Evolutionary conservation across 306 rosid genomes (phyloP).

Genomic region (Urtica urens): DNA sequence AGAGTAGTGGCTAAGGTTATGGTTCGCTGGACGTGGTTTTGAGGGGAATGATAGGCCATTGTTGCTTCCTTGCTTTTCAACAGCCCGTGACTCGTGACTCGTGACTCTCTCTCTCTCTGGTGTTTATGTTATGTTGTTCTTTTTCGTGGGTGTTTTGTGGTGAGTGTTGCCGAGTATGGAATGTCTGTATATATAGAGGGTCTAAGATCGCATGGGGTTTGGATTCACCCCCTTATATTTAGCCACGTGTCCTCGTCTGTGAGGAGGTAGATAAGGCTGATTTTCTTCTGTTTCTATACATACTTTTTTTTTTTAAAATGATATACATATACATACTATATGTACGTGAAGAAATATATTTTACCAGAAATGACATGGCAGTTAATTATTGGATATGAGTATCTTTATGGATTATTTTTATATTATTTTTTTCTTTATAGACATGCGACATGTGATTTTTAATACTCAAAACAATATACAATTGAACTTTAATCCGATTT

Average conservation of each 20-base stretch:
- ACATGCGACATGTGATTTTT: not conserved
- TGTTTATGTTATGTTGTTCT: too few relatives aligned
- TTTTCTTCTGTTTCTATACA: not conserved
- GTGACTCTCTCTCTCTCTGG: not conserved
- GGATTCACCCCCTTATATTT: not conserved
- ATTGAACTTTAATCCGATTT: not conserved
- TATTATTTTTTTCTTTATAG: not conserved
- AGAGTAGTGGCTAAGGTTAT: slow-evolving; percentile 10
- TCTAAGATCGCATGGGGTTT: not conserved
- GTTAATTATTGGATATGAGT: not conserved
- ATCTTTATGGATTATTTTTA: not conserved
- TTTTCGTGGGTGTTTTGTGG: not conserved
- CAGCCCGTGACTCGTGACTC: not conserved
- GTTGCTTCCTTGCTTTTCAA: not conserved
- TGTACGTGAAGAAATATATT: too few relatives aligned
- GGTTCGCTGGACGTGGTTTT: not conserved
- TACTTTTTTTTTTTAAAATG: not conserved
- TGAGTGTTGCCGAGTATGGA: not conserved
- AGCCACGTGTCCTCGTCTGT: slow-evolving; percentile 5
- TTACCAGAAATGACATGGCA: too few relatives aligned
- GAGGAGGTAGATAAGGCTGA: not conserved
- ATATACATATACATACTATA: too few relatives aligned
- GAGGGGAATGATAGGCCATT: slow-evolving; percentile 14
- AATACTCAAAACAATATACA: not conserved
- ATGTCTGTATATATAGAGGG: slow-evolving; percentile 20